Evolutionary conservation across 345 rosid species (phyloP).

Genomic region (Eucalyptus polybractea): DNA sequence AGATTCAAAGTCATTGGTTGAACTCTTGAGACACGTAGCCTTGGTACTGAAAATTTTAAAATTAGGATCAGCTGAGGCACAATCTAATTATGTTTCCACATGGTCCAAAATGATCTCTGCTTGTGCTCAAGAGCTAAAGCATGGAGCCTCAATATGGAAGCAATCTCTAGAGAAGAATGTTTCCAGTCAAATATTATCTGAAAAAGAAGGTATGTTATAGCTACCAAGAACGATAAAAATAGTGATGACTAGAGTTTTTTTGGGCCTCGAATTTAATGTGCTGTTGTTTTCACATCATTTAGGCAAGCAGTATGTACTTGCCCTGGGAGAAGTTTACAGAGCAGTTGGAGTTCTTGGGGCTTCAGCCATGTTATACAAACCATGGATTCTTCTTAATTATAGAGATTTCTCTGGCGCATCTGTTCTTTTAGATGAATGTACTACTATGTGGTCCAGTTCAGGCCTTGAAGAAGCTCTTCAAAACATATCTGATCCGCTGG

Average conservation of each 20-base stretch:
- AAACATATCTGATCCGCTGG: slow-evolving; percentile 17
- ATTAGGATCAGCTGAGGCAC: slow-evolving; percentile 42
- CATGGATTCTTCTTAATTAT: slow-evolving; percentile 51
- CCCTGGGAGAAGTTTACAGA: slow-evolving; percentile 83
- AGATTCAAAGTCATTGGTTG: slow-evolving; percentile 34
- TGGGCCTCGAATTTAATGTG: neutral
- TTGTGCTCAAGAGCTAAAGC: slow-evolving; percentile 66
- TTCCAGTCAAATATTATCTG: slow-evolving; percentile 27
- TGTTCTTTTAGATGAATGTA: slow-evolving; percentile 48
- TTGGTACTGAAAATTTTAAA: slow-evolving; percentile 43
- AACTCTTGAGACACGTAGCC: slow-evolving; percentile 40
- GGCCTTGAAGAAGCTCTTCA: slow-evolving; percentile 61
- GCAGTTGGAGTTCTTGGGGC: slow-evolving; percentile 48
- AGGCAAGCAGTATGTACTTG: slow-evolving; percentile 52
- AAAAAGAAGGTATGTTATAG: slow-evolving; percentile 37
- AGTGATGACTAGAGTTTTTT: neutral
- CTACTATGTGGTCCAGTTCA: slow-evolving; percentile 52
- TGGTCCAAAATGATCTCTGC: slow-evolving; percentile 52
- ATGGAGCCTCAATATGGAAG: slow-evolving; percentile 73
- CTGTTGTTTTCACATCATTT: neutral
- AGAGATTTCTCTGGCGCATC: slow-evolving; percentile 9
- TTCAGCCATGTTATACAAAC: slow-evolving; percentile 53
- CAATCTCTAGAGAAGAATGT: slow-evolving; percentile 34
- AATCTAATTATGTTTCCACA: slow-evolving; percentile 33
- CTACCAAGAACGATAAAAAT: neutral